Percentiles rank a stretch among this genome's conserved stretches.
These are phyloP conservation scores for Torulaspora microellipsoides DNA, from an alignment of 805 yeast genomes.

Conservation along the genomic window DNA sequence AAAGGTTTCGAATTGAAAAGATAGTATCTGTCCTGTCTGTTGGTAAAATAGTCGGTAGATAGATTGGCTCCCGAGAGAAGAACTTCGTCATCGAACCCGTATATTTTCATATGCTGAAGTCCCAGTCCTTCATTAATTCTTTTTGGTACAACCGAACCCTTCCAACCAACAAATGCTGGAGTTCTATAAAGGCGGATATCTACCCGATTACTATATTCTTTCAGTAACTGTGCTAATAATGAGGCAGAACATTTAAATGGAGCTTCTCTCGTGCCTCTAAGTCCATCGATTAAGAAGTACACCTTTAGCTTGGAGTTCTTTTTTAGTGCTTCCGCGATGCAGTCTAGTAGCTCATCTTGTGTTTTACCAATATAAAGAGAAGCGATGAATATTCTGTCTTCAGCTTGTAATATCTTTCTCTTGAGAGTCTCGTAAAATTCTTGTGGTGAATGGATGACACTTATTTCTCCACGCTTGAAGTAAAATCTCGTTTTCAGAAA, in stretches of 20 bases:
- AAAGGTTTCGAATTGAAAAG: conserved; percentile 54
- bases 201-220: conserved; percentile 57
- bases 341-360: conserved; percentile 68
- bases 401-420: conserved; percentile 55
- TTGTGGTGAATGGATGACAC: conserved; percentile 58
- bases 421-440: conserved; percentile 69
- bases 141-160: conserved; percentile 63
- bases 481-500: conserved; percentile 45
- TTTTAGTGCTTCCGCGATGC: conserved; percentile 55
- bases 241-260: conserved; percentile 77
- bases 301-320: conserved; percentile 61
- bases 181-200: conserved; percentile 85
- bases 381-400: conserved; percentile 68
- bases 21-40: conserved; percentile 92
- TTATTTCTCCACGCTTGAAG: conserved; percentile 51
- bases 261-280: conserved; percentile 90
- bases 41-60: conserved; percentile 86
- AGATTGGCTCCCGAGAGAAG: conserved; percentile 88
- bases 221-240: conserved; percentile 60
- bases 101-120: conserved; percentile 93
- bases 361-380: conserved; percentile 82
- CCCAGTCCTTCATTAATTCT: conserved; percentile 90
- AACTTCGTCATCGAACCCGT: conserved; percentile 90
- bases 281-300: conserved; percentile 74
- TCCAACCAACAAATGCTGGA: conserved; percentile 71